Percentiles rank a stretch among this genome's conserved stretches.
Evolutionary conservation across 2,329 filamentous ascomycete species (phyloP).

Genomic region (Chalaropsis thielavioides): DNA sequence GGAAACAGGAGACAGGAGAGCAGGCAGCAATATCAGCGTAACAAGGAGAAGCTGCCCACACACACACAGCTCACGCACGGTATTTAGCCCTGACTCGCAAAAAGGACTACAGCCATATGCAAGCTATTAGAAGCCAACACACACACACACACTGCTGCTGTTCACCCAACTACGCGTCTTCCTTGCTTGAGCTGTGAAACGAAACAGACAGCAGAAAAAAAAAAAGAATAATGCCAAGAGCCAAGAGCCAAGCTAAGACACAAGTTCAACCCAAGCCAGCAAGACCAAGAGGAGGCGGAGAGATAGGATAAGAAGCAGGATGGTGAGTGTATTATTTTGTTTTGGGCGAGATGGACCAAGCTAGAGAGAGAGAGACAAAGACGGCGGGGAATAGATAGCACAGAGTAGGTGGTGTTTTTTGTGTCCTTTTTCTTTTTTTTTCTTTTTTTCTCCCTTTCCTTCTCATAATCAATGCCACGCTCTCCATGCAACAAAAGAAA

Average conservation of each 20-base stretch:
- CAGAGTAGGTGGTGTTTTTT: neutral
- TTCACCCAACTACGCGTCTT: neutral
- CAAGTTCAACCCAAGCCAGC: constrained; percentile 1
- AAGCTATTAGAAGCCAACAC: neutral
- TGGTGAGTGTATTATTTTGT: neutral
- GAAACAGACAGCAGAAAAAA: neutral
- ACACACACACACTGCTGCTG: neutral
- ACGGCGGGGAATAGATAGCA: neutral
- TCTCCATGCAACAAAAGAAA: neutral
- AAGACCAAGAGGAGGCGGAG: neutral
- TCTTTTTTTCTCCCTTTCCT: neutral
- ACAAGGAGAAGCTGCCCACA: neutral
- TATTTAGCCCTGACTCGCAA: neutral
- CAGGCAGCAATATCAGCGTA: neutral
- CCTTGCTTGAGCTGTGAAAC: neutral
- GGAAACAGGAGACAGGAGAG: neutral
- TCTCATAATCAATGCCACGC: neutral
- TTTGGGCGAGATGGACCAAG: neutral
- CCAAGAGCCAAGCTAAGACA: neutral
- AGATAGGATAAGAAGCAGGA: neutral
- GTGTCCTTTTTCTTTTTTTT: neutral
- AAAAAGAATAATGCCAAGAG: neutral
- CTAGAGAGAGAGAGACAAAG: neutral
- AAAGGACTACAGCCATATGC: neutral
- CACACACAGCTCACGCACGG: neutral